These are phyloP conservation scores for Prunus fruticosa DNA, from an alignment of 306 rosid species.

Conservation along the genomic window DNA sequence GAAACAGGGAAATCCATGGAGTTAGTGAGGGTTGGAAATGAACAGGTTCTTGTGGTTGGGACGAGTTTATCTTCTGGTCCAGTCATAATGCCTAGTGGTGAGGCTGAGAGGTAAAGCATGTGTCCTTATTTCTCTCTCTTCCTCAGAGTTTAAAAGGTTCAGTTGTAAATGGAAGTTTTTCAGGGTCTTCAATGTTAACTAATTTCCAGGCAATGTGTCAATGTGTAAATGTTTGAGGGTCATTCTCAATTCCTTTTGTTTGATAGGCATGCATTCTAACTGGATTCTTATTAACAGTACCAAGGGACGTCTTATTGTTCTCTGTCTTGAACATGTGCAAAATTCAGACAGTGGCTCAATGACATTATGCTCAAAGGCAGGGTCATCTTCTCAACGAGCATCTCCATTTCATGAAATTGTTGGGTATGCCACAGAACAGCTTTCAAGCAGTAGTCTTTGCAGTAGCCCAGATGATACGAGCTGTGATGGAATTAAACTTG, in stretches of 20 bases:
- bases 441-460: slow-evolving; percentile 78
- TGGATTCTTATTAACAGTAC: slow-evolving; percentile 51
- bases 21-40: slow-evolving; percentile 68
- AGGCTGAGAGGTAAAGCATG: slow-evolving; percentile 73
- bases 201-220: neutral
- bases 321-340: slow-evolving; percentile 82
- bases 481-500: slow-evolving; percentile 81
- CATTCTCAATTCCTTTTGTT: slow-evolving; percentile 14
- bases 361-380: slow-evolving; percentile 77
- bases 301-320: slow-evolving; percentile 87
- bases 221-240: neutral
- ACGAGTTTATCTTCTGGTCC: slow-evolving; percentile 82
- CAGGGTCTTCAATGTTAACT: neutral
- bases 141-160: slow-evolving; percentile 1
- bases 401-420: slow-evolving; percentile 76
- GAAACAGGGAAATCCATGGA: slow-evolving; percentile 93
- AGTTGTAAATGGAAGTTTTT: neutral
- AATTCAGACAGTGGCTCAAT: slow-evolving; percentile 92
- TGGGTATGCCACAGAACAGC: slow-evolving; percentile 75
- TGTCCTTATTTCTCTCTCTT: slow-evolving; percentile 13
- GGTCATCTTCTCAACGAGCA: slow-evolving; percentile 65
- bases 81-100: slow-evolving; percentile 77
- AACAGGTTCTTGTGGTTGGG: slow-evolving; percentile 84
- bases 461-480: slow-evolving; percentile 87
- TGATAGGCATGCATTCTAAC: slow-evolving; percentile 26